These are phyloP conservation scores for Phytopythium helicoides DNA, from an alignment of 352 stramenopile genomes.

Conservation along the genomic window DNA sequence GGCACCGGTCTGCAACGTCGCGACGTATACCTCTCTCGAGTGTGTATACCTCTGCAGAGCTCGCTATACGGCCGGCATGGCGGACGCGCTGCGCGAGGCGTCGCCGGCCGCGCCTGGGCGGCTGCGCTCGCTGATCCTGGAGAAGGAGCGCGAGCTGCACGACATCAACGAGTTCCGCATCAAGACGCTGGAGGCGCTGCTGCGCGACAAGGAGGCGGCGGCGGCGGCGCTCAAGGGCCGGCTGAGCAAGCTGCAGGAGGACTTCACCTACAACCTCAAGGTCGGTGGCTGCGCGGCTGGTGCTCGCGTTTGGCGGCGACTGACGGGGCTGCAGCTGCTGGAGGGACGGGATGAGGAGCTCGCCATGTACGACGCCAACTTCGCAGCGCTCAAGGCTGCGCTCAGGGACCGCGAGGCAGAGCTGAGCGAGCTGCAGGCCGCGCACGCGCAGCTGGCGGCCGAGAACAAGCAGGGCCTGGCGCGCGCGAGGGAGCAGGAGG, in stretches of 20 bases:
- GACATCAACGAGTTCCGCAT: slow-evolving; percentile 93
- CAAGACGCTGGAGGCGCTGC: slow-evolving; percentile 65
- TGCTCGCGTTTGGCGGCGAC: too few relatives aligned
- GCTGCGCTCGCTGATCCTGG: slow-evolving; percentile 85
- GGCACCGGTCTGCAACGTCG: too few relatives aligned
- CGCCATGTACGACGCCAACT: slow-evolving; percentile 83
- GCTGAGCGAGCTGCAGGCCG: slow-evolving; percentile 60
- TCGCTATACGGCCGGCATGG: too few relatives aligned
- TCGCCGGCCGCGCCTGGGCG: too few relatives aligned
- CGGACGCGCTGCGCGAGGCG: too few relatives aligned
- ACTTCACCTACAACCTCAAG: slow-evolving; percentile 94
- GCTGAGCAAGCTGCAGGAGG: slow-evolving; percentile 86
- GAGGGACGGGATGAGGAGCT: slow-evolving; percentile 91
- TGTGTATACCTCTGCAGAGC: too few relatives aligned
- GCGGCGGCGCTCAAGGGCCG: slow-evolving; percentile 59
- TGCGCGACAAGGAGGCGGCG: slow-evolving; percentile 70
- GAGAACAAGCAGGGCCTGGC: slow-evolving; percentile 52
- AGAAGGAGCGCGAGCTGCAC: slow-evolving; percentile 91
- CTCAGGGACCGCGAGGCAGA: slow-evolving; percentile 74
- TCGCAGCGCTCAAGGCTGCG: slow-evolving; percentile 70
- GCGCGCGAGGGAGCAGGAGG: slow-evolving; percentile 41
- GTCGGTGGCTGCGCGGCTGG: slow-evolving; percentile 5
- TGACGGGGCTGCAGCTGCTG: slow-evolving; percentile 41
- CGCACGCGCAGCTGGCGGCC: slow-evolving; percentile 46
- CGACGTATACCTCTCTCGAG: too few relatives aligned